These are phyloP conservation scores for Crotalaria pallida DNA, from an alignment of 306 rosid species.

Conservation along the genomic window DNA sequence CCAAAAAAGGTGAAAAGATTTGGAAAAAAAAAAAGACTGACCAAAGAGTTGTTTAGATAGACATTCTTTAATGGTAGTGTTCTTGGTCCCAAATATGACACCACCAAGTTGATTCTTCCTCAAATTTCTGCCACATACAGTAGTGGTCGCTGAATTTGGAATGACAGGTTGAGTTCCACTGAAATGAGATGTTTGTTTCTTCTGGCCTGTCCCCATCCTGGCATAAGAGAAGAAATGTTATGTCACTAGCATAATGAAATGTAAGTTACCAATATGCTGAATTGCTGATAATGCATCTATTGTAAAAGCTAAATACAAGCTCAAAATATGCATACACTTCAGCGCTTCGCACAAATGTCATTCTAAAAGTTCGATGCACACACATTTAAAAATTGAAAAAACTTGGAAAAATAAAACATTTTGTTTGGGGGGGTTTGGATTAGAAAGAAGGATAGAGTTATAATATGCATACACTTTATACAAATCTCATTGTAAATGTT, in stretches of 20 bases:
- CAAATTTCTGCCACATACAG: slow-evolving; percentile 52
- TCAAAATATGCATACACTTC: no score
- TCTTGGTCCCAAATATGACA: slow-evolving; percentile 77
- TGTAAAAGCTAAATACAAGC: no score
- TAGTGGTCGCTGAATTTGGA: not conserved
- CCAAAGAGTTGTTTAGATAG: slow-evolving; percentile 79
- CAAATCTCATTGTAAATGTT: not conserved
- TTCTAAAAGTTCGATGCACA: no score
- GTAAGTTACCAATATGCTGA: not conserved
- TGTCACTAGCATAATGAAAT: not conserved
- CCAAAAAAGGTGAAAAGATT: not conserved
- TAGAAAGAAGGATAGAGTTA: not conserved
- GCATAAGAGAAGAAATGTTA: slow-evolving; percentile 6
- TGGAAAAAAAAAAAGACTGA: slow-evolving; percentile 37
- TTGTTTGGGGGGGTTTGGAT: not conserved
- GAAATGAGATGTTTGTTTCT: slow-evolving; percentile 1
- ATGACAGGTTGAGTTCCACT: slow-evolving; percentile 11
- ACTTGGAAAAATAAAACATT: not conserved
- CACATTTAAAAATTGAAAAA: not conserved
- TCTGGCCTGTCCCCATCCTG: slow-evolving; percentile 55
- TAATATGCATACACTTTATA: not conserved
- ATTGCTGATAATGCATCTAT: not conserved
- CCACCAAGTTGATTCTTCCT: slow-evolving; percentile 64
- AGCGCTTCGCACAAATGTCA: no score
- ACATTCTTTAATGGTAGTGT: slow-evolving; percentile 57